These are phyloP conservation scores for Gloeopeniophorella convolvens DNA, from an alignment of 768 basidiomycete genomes.

Conservation along the genomic window DNA sequence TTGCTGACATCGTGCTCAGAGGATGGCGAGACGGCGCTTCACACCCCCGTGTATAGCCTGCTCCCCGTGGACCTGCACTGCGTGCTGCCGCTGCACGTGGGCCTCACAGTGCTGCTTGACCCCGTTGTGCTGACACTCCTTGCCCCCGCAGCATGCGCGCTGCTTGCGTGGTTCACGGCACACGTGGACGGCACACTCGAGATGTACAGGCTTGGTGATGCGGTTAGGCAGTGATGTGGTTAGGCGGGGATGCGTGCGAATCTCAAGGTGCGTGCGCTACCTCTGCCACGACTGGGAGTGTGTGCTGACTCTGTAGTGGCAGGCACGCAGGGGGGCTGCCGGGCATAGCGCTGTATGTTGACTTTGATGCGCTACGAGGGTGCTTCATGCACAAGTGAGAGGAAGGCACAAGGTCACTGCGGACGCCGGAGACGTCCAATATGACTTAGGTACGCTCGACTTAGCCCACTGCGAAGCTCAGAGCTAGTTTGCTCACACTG, in stretches of 20 bases:
- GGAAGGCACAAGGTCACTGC: too few species aligned
- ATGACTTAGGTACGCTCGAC: too few species aligned
- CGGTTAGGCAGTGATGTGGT: too few species aligned
- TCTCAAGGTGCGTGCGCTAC: slow-evolving; percentile 49
- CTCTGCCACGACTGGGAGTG: background rate
- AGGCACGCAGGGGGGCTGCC: slow-evolving; percentile 53
- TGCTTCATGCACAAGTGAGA: slow-evolving; percentile 58
- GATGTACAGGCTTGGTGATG: slow-evolving; percentile 84
- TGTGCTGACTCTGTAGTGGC: background rate
- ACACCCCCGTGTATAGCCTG: slow-evolving; percentile 57
- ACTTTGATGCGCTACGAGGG: slow-evolving; percentile 46
- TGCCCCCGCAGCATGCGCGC: slow-evolving; percentile 43
- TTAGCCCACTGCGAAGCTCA: too few species aligned
- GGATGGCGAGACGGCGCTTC: slow-evolving; percentile 55
- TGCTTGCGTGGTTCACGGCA: slow-evolving; percentile 71
- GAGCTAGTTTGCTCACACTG: too few species aligned
- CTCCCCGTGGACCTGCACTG: slow-evolving; percentile 78
- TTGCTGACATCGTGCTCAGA: slow-evolving; percentile 31
- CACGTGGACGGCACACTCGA: slow-evolving; percentile 47
- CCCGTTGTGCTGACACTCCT: slow-evolving; percentile 70
- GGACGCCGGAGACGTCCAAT: too few species aligned
- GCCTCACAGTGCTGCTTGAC: slow-evolving; percentile 45
- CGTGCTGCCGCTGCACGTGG: too few species aligned
- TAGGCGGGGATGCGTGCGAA: slow-evolving; percentile 90
- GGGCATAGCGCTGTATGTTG: slow-evolving; percentile 59